These are phyloP conservation scores for Encephalitozoon hellem DNA, from an alignment of 371 early-diverging fungal genomes.

Conservation along the genomic window DNA sequence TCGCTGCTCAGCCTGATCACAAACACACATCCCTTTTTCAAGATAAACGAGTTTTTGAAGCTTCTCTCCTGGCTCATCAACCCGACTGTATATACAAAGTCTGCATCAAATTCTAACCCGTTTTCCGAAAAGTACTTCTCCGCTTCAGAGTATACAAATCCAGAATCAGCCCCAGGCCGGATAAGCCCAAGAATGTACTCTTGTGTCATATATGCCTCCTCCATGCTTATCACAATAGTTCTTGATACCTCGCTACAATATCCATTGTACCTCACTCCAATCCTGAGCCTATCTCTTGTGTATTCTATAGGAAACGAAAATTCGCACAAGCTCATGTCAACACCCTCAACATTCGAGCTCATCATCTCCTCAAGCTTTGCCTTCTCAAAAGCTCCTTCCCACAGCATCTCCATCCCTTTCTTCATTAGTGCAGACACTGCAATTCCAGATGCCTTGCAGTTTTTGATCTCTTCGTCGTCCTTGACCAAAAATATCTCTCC, in stretches of 20 bases:
- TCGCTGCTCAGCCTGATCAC: conserved; percentile 15
- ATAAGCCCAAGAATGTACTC: conserved; percentile 20
- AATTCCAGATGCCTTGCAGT: conserved; percentile 38
- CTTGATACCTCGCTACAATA: conserved; percentile 57
- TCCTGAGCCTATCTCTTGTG: conserved; percentile 19
- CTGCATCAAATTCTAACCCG: neutral
- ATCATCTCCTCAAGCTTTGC: conserved; percentile 31
- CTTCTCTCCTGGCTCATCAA: conserved; percentile 35
- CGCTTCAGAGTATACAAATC: neutral
- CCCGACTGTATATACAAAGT: conserved; percentile 42
- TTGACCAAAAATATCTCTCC: conserved; percentile 43
- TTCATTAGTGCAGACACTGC: conserved; percentile 28
- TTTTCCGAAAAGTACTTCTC: conserved; percentile 19
- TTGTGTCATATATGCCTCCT: conserved; percentile 45
- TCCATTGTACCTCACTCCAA: conserved; percentile 58
- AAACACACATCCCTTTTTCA: conserved; percentile 35
- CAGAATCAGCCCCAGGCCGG: conserved; percentile 10
- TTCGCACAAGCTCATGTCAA: conserved; percentile 34
- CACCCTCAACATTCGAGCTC: conserved; percentile 18
- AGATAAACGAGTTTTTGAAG: conserved; percentile 36
- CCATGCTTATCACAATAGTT: conserved; percentile 46
- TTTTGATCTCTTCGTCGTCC: conserved; percentile 43
- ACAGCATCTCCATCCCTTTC: conserved; percentile 32
- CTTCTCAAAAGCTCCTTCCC: conserved; percentile 29
- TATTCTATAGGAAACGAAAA: conserved; percentile 31